Percentiles rank a stretch among this genome's conserved stretches.
Evolutionary conservation across 129 eudicot species (phyloP).

Genomic region (Apium graveolens): DNA sequence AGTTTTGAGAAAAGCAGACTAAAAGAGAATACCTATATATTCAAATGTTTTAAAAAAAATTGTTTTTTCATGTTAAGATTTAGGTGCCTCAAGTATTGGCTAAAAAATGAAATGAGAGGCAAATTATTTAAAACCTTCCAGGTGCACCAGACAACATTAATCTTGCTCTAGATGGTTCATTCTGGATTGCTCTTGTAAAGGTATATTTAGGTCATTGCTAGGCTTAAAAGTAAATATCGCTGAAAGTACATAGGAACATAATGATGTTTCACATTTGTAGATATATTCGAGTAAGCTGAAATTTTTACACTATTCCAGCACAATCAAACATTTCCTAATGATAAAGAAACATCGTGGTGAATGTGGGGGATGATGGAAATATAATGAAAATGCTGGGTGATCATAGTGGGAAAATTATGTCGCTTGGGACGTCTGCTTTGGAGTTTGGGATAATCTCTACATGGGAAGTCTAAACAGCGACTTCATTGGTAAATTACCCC

Average conservation of each 20-base stretch:
- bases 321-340: conserved; percentile 36
- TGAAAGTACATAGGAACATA: background rate
- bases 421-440: conserved; percentile 63
- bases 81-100: conserved; percentile 78
- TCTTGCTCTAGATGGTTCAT: background rate
- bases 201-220: background rate
- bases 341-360: conserved; percentile 58
- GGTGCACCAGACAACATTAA: conserved; percentile 44
- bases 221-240: too few relatives aligned
- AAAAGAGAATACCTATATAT: background rate
- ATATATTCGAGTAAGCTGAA: conserved; percentile 22
- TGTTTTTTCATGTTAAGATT: conserved; percentile 22
- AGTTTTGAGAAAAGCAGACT: background rate
- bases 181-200: background rate
- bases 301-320: conserved; percentile 45
- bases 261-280: conserved; percentile 20
- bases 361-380: conserved; percentile 54
- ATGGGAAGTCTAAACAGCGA: conserved; percentile 46
- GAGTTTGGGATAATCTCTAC: conserved; percentile 60
- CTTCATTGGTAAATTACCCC: conserved; percentile 53
- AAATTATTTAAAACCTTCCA: conserved; percentile 64
- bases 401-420: conserved; percentile 55
- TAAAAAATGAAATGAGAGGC: conserved; percentile 47
- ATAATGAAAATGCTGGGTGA: conserved; percentile 47
- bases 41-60: background rate